Evolutionary conservation across 2,329 filamentous ascomycete species (phyloP).

Genomic region (Diaporthe citriasiana): DNA sequence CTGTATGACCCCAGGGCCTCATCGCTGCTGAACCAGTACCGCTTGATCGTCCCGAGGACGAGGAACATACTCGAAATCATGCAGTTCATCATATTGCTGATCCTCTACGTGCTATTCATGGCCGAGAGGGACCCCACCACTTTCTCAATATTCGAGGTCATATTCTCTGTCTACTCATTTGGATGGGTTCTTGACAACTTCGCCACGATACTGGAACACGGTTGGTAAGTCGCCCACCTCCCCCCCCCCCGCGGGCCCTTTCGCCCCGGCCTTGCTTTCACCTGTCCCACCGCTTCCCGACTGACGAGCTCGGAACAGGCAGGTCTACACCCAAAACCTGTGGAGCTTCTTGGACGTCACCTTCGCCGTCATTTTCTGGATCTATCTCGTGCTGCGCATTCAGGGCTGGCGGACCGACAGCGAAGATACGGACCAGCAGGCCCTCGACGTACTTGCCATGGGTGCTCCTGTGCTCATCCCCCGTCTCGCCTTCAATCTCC

Average conservation of each 20-base stretch:
- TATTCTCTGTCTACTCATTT: constrained; percentile 80
- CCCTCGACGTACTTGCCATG: constrained; percentile 83
- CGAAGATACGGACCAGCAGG: constrained; percentile 69
- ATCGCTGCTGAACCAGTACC: constrained; percentile 86
- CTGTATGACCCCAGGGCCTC: constrained; percentile 84
- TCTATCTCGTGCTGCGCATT: constrained; percentile 77
- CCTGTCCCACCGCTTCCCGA: constrained; percentile 49
- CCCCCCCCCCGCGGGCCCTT: background rate
- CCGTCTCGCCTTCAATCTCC: constrained; percentile 83
- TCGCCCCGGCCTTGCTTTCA: too few relatives aligned
- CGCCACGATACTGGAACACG: constrained; percentile 82
- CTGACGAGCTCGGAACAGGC: constrained; percentile 62
- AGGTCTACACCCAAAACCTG: constrained; percentile 87
- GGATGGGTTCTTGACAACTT: constrained; percentile 87
- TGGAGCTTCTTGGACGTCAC: constrained; percentile 90
- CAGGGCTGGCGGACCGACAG: constrained; percentile 70
- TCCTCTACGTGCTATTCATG: constrained; percentile 82
- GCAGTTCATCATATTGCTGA: constrained; percentile 79
- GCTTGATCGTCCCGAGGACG: constrained; percentile 84
- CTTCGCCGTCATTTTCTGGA: constrained; percentile 79
- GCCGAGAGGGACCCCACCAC: constrained; percentile 70
- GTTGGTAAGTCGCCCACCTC: constrained; percentile 60
- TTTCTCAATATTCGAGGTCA: constrained; percentile 71
- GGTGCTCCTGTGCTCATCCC: constrained; percentile 84
- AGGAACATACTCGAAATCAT: constrained; percentile 81